A percentile compares a stretch with the other conserved stretches of the same genome.
phyloP scores from a whole-genome alignment of 164 flowering plant genomes.

The Santalum album region DNA sequence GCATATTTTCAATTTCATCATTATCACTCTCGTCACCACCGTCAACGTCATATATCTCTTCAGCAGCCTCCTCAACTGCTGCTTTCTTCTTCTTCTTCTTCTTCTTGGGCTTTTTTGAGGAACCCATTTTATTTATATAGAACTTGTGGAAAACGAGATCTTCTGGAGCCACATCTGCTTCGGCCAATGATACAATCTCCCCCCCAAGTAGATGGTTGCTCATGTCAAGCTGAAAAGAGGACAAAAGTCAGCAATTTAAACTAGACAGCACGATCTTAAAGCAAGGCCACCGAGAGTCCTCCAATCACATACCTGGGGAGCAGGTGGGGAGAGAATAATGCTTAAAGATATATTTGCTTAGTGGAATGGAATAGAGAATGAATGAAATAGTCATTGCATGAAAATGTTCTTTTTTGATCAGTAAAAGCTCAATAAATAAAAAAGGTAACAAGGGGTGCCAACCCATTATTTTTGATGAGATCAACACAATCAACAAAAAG shows the following conservation, averaged over 20 bases:
- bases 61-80: conserved; percentile 57
- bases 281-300: too few relatives aligned
- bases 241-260: conserved; percentile 1
- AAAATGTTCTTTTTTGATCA: too few relatives aligned
- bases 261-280: too few relatives aligned
- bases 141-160: conserved; percentile 93
- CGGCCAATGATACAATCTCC: conserved; percentile 78
- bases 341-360: too few relatives aligned
- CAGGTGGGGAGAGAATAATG: too few relatives aligned
- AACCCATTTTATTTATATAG: conserved; percentile 62
- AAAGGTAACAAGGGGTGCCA: too few relatives aligned
- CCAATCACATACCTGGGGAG: too few relatives aligned
- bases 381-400: too few relatives aligned
- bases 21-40: conserved; percentile 77
- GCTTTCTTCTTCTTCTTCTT: conserved; percentile 58
- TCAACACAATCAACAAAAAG: too few relatives aligned
- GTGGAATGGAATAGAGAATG: too few relatives aligned
- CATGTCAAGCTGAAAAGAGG: conserved; percentile 59
- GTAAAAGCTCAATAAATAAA: too few relatives aligned
- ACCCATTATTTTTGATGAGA: too few relatives aligned
- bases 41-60: conserved; percentile 34
- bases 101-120: conserved; percentile 70
- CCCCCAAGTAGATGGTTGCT: conserved; percentile 61
- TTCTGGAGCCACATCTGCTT: conserved; percentile 83
- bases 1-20: conserved; percentile 73